phyloP scores from a whole-genome alignment of 2,329 filamentous ascomycete genomes.

The Penicillium sp. region DNA sequence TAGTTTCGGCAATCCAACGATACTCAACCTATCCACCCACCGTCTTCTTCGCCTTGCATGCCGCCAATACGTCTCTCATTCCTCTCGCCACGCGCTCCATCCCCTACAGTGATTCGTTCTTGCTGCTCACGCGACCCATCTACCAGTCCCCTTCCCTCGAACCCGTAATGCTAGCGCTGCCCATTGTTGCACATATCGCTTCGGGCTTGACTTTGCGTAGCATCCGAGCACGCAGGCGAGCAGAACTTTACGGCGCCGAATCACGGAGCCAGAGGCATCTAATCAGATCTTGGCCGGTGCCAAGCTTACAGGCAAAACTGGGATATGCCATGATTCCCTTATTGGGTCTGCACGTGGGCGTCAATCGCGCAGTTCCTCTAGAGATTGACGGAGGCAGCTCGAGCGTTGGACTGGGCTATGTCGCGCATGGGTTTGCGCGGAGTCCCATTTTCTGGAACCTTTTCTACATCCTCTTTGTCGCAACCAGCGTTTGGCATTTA shows the following conservation, averaged over 20 bases:
- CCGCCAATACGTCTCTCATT: conserved; percentile 76
- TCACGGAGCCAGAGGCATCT: conserved; percentile 48
- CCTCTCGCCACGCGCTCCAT: conserved; percentile 71
- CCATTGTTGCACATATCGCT: conserved; percentile 69
- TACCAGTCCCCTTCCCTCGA: conserved; percentile 83
- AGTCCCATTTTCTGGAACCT: conserved; percentile 63
- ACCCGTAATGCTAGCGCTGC: conserved; percentile 71
- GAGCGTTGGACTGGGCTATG: conserved; percentile 78
- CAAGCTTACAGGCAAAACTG: conserved; percentile 66
- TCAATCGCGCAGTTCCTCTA: conserved; percentile 73
- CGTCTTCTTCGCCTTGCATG: conserved; percentile 70
- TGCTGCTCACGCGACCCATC: conserved; percentile 85
- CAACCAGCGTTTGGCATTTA: conserved; percentile 69
- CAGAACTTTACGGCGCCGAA: conserved; percentile 70
- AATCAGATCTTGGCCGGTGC: conserved; percentile 60
- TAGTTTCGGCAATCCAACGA: conserved; percentile 73
- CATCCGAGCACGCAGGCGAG: conserved; percentile 66
- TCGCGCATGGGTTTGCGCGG: conserved; percentile 77
- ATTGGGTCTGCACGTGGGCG: conserved; percentile 65
- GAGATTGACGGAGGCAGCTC: conserved; percentile 77
- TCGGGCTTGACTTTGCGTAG: conserved; percentile 75
- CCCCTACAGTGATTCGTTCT: conserved; percentile 72
- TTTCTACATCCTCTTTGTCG: conserved; percentile 66
- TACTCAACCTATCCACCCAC: conserved; percentile 86
- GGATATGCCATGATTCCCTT: conserved; percentile 68